Percentiles rank a stretch among this genome's conserved stretches.
phyloP scores from a whole-genome alignment of 441 rosid genomes.

The Aleurites moluccanus region DNA sequence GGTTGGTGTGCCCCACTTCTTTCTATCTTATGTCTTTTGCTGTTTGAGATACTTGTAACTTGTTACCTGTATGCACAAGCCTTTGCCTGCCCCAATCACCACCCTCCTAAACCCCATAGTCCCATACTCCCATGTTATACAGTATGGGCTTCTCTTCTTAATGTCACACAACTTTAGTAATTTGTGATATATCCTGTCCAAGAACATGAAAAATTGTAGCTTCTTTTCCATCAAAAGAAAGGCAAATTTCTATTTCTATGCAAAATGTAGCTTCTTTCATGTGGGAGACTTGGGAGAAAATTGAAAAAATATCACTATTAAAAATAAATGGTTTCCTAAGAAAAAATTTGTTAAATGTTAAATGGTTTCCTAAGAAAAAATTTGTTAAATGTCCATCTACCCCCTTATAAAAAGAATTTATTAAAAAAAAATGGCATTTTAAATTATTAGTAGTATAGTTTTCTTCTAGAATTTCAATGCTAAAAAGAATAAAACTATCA shows the following conservation, averaged over 20 bases:
- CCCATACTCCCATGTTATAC: not conserved
- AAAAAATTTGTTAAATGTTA: not conserved
- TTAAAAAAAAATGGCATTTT: too few species aligned
- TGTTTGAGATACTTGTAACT: slow-evolving; percentile 25
- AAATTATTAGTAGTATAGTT: too few species aligned
- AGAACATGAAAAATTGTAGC: not conserved
- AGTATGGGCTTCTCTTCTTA: not conserved
- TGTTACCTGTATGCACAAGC: not conserved
- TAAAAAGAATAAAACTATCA: not conserved
- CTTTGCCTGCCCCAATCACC: not conserved
- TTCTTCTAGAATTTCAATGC: not conserved
- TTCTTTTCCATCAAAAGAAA: not conserved
- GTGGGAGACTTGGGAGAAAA: not conserved
- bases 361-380: not conserved
- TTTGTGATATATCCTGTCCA: not conserved
- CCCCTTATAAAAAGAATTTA: too few species aligned
- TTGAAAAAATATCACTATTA: not conserved
- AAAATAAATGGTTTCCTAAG: not conserved
- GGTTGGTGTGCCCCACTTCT: not conserved
- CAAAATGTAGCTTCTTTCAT: not conserved
- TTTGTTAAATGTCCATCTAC: not conserved
- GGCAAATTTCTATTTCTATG: not conserved
- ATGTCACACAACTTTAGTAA: not conserved
- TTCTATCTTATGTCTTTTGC: slow-evolving; percentile 18
- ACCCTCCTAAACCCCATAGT: not conserved